Conservation (phyloP, 352 stramenopile genomes). For the Phytophthora pistaciae region DNA sequence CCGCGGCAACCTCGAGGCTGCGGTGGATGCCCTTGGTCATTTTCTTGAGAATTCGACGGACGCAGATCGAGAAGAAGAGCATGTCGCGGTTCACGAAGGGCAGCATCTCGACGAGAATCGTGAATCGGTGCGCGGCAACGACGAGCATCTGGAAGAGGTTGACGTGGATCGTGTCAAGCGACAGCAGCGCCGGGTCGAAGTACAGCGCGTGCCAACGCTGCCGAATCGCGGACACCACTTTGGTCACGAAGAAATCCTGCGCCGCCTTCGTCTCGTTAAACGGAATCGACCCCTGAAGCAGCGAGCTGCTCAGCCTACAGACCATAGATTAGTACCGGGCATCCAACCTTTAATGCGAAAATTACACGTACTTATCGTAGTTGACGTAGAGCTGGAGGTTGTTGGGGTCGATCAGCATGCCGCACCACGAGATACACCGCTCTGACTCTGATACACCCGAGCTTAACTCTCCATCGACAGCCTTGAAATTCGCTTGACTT, state of each 20-base stretch:
- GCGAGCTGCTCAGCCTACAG: conserved; percentile 39
- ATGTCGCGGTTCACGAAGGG: conserved; percentile 55
- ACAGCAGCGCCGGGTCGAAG: conserved; percentile 58
- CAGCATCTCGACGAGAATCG: conserved; percentile 60
- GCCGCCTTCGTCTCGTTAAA: conserved; percentile 66
- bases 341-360: not conserved
- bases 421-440: conserved; percentile 67
- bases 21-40: conserved; percentile 55
- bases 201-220: conserved; percentile 79
- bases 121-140: conserved; percentile 61
- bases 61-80: conserved; percentile 51
- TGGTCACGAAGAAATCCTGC: conserved; percentile 66
- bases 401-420: conserved; percentile 67
- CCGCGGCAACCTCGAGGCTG: conserved; percentile 29
- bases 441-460: conserved; percentile 8
- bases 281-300: conserved; percentile 58
- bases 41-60: conserved; percentile 52
- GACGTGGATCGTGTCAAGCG: conserved; percentile 50
- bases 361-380: conserved; percentile 75
- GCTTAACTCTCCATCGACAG: conserved; percentile 8
- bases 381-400: conserved; percentile 75
- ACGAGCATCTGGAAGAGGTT: conserved; percentile 74
- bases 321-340: conserved; percentile 10
- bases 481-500: conserved; percentile 72
- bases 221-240: conserved; percentile 67